Base-by-base conservation (phyloP, 805 yeast species). In the Naumovozyma baii region DNA sequence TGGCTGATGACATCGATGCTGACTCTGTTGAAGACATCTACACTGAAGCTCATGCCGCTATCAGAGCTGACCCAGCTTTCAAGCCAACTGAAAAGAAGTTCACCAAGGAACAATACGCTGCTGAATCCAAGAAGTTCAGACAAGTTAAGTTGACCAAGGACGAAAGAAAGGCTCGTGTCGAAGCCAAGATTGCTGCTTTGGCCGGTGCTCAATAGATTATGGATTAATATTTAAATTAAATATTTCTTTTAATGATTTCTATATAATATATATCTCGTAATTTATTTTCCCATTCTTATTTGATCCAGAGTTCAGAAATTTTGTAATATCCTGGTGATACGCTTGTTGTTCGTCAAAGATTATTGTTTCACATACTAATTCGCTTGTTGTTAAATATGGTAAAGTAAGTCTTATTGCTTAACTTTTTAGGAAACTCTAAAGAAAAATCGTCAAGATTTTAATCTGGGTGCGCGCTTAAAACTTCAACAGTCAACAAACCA, bases 31-130 rank as follows among this genome's bases (percentile, higher is more conserved):
- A 92, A 79, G 98, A 92, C 66, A 68, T 92, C 69, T 92, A 90
- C 88, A 60, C 77, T 54, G 82, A 78, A 62, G 98, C 98, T 63
- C 96, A 87, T 72, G 94, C 77, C 66, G 77, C 80, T 60, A 92
- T 92, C 78, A 88, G 97, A 77, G 97, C 67, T 54, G 94, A 90
- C 76, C 98, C 98, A 69, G 47, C 79, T 54, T 78, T 78, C 83
- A 82, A 81, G 76, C 83, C 87, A 66, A 73, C 95, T 62, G 83
- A 78, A 70, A 79, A 78, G 80, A 85, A 85, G 76, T 82, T 78
- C 90, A 74, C 95, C 78, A 90, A 86, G 81, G 95, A 80, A 68
- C 92, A 88, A 75, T 90, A 86, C 79, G 95, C 94, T 77, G 95
- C 94, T 68, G 85, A 80, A 72, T 79, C 95, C 56, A 83, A 81